These are phyloP conservation scores for Abortiporus biennis DNA, from an alignment of 1,284 basidiomycete species.

Conservation along the genomic window DNA sequence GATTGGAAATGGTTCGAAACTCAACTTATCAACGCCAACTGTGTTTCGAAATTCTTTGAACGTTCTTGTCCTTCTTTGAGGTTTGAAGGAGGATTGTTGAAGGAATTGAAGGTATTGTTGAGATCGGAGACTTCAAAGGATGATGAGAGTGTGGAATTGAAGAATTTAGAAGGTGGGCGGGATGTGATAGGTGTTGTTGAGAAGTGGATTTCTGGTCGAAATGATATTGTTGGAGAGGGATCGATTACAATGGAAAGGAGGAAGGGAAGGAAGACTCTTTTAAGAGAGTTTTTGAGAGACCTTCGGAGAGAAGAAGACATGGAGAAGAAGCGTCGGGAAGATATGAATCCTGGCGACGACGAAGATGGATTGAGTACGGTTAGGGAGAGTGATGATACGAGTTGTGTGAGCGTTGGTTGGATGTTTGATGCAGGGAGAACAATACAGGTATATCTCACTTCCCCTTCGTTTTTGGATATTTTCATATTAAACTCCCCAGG, in stretches of 20 bases:
- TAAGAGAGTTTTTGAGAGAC: not conserved
- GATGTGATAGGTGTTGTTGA: constrained; percentile 20
- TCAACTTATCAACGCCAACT: constrained; percentile 6
- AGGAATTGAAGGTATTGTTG: too few species aligned
- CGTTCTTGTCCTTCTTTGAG: constrained; percentile 14
- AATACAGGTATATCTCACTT: not conserved
- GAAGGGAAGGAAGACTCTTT: not conserved
- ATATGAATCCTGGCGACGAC: not conserved
- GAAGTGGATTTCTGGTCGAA: constrained; percentile 6
- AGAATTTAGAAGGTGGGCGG: constrained; percentile 50
- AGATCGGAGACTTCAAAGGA: too few species aligned
- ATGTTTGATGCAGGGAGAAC: not conserved
- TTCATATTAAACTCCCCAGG: too few species aligned
- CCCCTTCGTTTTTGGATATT: too few species aligned
- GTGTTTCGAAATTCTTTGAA: constrained; percentile 13
- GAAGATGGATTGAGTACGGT: not conserved
- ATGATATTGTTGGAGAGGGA: constrained; percentile 7
- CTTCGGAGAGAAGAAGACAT: not conserved
- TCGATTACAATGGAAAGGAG: constrained; percentile 4
- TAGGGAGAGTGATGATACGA: not conserved
- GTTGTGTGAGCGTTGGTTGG: not conserved
- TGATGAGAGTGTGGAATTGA: constrained; percentile 41
- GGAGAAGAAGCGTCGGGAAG: too few species aligned
- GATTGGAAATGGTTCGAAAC: constrained; percentile 66
- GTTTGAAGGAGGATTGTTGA: constrained; percentile 36